Conservation (phyloP, 1,284 basidiomycete genomes). For the Chalciporus piperatoides region DNA sequence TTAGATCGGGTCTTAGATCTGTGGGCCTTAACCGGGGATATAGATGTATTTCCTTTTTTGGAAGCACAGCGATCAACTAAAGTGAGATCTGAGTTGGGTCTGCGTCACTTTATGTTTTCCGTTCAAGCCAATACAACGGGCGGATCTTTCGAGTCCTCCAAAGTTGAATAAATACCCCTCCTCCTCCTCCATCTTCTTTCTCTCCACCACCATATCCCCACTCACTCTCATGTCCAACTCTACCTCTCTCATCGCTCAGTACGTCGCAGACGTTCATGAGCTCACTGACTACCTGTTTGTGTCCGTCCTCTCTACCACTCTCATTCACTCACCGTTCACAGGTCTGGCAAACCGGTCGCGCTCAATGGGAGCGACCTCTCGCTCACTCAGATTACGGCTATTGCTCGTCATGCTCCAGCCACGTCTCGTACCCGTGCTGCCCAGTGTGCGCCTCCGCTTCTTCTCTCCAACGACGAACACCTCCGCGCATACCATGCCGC, state of each 20-base stretch:
- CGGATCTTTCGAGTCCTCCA: constrained; percentile 5
- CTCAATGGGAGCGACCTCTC: constrained; percentile 71
- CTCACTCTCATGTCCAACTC: neutral
- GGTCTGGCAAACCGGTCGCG: constrained; percentile 56
- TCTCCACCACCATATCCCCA: constrained; percentile 16
- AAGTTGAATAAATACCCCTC: neutral
- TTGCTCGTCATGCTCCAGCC: constrained; percentile 57
- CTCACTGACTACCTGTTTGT: constrained; percentile 53
- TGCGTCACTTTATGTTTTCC: constrained; percentile 5
- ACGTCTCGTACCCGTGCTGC: neutral
- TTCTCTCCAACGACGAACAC: constrained; percentile 47
- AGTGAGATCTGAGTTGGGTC: neutral
- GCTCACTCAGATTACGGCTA: constrained; percentile 69
- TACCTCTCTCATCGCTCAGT: constrained; percentile 42
- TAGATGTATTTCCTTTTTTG: neutral
- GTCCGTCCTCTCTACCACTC: neutral
- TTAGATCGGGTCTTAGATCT: neutral
- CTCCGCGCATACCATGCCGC: constrained; percentile 51
- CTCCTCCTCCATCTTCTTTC: neutral
- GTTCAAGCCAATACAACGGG: constrained; percentile 4
- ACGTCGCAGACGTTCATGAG: constrained; percentile 48
- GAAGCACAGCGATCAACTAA: neutral
- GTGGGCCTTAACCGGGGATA: neutral
- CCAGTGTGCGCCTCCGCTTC: constrained; percentile 35
- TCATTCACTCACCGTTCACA: constrained; percentile 23